Evolutionary conservation across 768 basidiomycete genomes (phyloP).

Genomic region (Calocera viscosa): DNA sequence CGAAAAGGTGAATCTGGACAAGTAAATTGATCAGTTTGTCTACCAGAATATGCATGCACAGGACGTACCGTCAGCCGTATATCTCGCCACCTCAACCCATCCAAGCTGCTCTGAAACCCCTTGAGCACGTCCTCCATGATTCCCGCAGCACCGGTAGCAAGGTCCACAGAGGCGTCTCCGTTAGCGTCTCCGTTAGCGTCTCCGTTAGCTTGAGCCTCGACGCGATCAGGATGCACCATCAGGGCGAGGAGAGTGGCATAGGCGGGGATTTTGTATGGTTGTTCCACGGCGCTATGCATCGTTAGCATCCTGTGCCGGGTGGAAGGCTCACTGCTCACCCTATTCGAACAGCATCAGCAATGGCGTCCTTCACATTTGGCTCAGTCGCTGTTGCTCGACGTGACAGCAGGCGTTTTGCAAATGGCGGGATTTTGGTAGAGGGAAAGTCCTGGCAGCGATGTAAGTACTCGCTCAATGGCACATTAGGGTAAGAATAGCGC

Average conservation of each 20-base stretch:
- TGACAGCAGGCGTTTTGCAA: background rate
- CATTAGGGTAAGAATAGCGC: background rate
- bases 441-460: background rate
- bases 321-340: conserved; percentile 36
- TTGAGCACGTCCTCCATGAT: conserved; percentile 68
- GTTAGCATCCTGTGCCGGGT: conserved; percentile 13
- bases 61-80: conserved; percentile 68
- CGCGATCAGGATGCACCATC: conserved; percentile 37
- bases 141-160: conserved; percentile 49
- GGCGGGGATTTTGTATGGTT: conserved; percentile 86
- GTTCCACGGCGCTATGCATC: conserved; percentile 62
- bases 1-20: conserved; percentile 36
- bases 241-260: conserved; percentile 70
- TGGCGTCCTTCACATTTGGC: conserved; percentile 20
- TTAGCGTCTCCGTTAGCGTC: conserved; percentile 30
- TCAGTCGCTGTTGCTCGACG: conserved; percentile 3
- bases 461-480: background rate
- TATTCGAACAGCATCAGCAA: conserved; percentile 64
- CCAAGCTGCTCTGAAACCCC: conserved; percentile 77
- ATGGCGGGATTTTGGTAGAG: background rate
- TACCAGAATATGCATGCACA: conserved; percentile 14
- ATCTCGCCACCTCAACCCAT: conserved; percentile 84
- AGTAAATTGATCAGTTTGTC: background rate
- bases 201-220: conserved; percentile 27
- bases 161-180: conserved; percentile 34